phyloP scores from a whole-genome alignment of 2,329 filamentous ascomycete species.

The Bertia moriformis region DNA sequence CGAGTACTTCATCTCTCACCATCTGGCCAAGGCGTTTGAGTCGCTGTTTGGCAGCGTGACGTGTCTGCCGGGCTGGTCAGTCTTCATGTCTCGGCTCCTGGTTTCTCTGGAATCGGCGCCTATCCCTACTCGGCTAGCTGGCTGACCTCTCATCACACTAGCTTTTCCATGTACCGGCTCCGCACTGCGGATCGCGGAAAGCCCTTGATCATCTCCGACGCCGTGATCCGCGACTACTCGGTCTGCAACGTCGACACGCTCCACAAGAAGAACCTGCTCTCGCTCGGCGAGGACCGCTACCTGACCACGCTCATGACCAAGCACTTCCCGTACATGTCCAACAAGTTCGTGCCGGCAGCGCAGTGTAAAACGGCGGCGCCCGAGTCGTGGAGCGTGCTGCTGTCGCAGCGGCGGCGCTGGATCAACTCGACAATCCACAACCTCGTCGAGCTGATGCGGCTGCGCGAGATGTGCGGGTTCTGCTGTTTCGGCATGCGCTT shows the following conservation, averaged over 20 bases:
- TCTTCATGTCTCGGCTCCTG: constrained; percentile 10
- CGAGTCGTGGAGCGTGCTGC: constrained; percentile 80
- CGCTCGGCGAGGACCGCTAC: constrained; percentile 91
- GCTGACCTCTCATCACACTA: constrained; percentile 27
- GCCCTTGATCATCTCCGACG: constrained; percentile 83
- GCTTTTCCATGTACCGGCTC: constrained; percentile 98
- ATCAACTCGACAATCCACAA: constrained; percentile 99
- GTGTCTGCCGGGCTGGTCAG: constrained; percentile 96
- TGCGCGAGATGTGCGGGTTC: constrained; percentile 94
- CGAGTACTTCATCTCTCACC: constrained; percentile 98
- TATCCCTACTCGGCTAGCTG: constrained; percentile 3
- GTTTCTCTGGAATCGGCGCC: constrained; percentile 1
- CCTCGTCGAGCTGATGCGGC: constrained; percentile 72
- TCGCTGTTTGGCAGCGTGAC: constrained; percentile 95
- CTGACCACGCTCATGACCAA: constrained; percentile 97
- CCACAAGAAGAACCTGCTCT: constrained; percentile 83
- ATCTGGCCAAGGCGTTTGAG: constrained; percentile 92
- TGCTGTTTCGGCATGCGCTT: constrained; percentile 98
- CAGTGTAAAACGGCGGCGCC: constrained; percentile 88
- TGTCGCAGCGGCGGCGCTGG: constrained; percentile 98
- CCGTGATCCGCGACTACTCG: constrained; percentile 74
- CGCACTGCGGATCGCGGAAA: constrained; percentile 87
- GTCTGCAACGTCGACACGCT: constrained; percentile 84
- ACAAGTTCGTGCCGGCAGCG: constrained; percentile 88
- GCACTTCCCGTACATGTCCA: constrained; percentile 87